Base-by-base conservation (phyloP, 805 yeast species). In the Pichia phayaonensis region DNA sequence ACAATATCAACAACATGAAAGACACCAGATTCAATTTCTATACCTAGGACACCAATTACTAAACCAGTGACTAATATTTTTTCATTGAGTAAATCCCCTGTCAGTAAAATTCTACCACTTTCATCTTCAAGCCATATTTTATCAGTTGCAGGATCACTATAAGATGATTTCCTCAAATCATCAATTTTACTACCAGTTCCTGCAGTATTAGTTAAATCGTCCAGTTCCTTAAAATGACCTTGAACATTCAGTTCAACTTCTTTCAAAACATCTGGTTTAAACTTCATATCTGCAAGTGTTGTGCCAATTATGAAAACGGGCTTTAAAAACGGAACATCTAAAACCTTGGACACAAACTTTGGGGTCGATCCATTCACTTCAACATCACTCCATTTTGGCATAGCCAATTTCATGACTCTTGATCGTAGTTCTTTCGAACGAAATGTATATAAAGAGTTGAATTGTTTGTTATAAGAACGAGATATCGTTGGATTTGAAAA, bases 261-360 rank as follows among this genome's bases (percentile, higher is more conserved):
- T 42, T 80, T 79, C 50, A 94, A 68, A 47, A 94, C 83, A 63
- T 90, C 85, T 5, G 96, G 90, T 62, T 94, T 94, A 61, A 80
- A 80, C 60, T 81, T 81, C 83, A 88, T 76, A 54, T 90, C 96
- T 59, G 87, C 77, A 60, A 84, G 89, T 0, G 90, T 74, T 0
- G 97, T 88, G 2, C 99, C 99, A 24, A 84, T 74, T 13, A 89
- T 81, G 92, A 92, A 94, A 54, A 87, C 77, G 20, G 84, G 75
- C 52, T 77, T 74, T 51, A 81, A 79, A 31, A 76, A 73, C 12
- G 70, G 67, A 10, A 88, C 79, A 58, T 88, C 95, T 52, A 89
- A 67, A 1, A 81, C 77, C 64, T 72, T 80, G 59, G 65, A 69
- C 45, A 64, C 71, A 55, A 60, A 72, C 56, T 40, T 48, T 1